Conservation (phyloP, 2,329 filamentous ascomycete genomes). For the Apiospora saccharicola region DNA sequence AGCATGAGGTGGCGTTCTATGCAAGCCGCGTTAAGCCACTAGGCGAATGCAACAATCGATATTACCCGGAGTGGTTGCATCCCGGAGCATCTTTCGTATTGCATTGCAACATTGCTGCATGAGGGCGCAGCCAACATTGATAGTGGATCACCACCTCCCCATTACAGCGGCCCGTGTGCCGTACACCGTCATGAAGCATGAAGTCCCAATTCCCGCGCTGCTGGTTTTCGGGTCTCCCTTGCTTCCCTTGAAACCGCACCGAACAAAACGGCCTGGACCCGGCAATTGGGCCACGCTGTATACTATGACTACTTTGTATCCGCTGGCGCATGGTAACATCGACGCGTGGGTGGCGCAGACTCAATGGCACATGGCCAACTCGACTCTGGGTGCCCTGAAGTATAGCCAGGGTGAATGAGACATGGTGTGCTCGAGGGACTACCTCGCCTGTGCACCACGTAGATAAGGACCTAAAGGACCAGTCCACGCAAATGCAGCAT, state of each 20-base stretch:
- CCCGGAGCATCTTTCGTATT: neutral
- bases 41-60: neutral
- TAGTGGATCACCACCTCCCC: neutral
- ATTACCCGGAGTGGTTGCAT: neutral
- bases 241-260: neutral
- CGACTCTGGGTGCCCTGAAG: neutral
- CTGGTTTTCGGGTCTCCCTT: neutral
- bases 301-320: neutral
- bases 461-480: too few species aligned
- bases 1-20: neutral
- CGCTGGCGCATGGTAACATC: neutral
- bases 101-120: conserved; percentile 6
- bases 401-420: neutral
- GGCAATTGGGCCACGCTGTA: neutral
- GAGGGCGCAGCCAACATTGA: neutral
- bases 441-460: neutral
- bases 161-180: neutral
- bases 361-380: neutral
- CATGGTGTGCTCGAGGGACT: neutral
- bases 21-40: neutral
- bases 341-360: neutral
- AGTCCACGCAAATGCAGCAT: neutral
- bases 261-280: too few species aligned
- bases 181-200: neutral
- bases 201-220: neutral